Evolutionary conservation across 2,329 filamentous ascomycete genomes (phyloP).

Genomic region (Dactylellina drechsleri): DNA sequence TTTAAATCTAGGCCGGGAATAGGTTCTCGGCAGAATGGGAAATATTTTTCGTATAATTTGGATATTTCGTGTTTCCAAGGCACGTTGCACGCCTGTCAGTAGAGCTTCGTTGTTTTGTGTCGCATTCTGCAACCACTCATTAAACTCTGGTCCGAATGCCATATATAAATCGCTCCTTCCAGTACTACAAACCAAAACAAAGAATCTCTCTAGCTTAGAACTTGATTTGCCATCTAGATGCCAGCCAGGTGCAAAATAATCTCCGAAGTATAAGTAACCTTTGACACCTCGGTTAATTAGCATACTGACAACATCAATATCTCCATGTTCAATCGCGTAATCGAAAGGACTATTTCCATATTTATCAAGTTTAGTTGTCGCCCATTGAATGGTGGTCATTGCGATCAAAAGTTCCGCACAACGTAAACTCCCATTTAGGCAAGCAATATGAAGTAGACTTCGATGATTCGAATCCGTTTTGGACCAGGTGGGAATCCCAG

Average conservation of each 20-base stretch:
- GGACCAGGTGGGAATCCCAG: too few relatives aligned
- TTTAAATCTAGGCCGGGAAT: neutral
- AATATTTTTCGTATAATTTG: neutral
- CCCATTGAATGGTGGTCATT: too few relatives aligned
- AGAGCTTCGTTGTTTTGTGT: slow-evolving; percentile 1
- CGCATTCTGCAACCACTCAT: neutral
- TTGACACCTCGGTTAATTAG: too few relatives aligned
- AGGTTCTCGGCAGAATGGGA: neutral
- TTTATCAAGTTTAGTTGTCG: too few relatives aligned
- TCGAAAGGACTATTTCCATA: slow-evolving; percentile 33
- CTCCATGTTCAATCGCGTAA: slow-evolving; percentile 20
- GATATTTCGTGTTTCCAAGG: neutral
- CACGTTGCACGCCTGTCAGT: slow-evolving; percentile 6
- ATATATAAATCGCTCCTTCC: neutral
- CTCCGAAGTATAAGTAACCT: too few relatives aligned
- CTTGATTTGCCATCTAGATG: neutral
- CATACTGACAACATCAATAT: neutral
- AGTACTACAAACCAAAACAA: slow-evolving; percentile 2
- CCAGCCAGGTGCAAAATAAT: too few relatives aligned
- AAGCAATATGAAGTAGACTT: slow-evolving; percentile 18
- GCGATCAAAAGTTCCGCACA: too few relatives aligned
- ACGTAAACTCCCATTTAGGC: neutral
- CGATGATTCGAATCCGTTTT: neutral
- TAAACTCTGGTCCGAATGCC: neutral
- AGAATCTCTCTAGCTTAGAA: slow-evolving; percentile 23